Evolutionary conservation across 164 flowering plant genomes (phyloP), one percentile per base, ranked within the genome.

Genomic region (Malania oleifera): DNA sequence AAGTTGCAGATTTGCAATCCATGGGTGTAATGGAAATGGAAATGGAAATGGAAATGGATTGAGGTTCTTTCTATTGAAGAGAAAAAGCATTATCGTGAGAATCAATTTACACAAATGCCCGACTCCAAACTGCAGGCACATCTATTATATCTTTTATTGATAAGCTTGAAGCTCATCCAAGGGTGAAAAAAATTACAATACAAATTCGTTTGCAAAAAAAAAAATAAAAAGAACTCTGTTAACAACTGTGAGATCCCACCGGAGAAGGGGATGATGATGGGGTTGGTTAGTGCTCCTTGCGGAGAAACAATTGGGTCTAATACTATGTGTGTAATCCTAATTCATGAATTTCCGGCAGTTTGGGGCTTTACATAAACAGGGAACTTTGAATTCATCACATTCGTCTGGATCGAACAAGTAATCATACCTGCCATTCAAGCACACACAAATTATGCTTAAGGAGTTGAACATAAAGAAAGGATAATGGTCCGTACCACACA

Each of bases 351-450:
- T 83, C 49, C 97, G 64, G 61, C 99, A 93, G 62, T 73, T 78
- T 29, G 89, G 78, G 62, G 97, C 78, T 75, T 70, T 79, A 72
- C 99, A 93, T 5, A 77, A 76, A 64, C 99, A 93, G 35, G 96
- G 99, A 25, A 90, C 95, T 75, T 87, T 93, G 59, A 65, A 47
- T 13, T 93, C 96, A 12, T 87, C 96, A 5, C 53, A 53, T 56
- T 89, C 96, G 39, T 85, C 97, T 1, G 88, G 81, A 64, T 93
- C 97, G 70, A 93, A 93, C 73, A 77, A 68, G 75, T 93, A 93
- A 73, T 90, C 96, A 26, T 93, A 93, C 81, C 99, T 93, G 86
- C 48, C 6, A 66, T 6, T 20, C 50, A 43, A 0, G n/a, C 27
- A 31, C 12, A 27, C n/a, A 54, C 11, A 37, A 20, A 23, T 28